These are phyloP conservation scores for Platanthera zijinensis DNA, from an alignment of 106 monocot species.

Conservation along the genomic window DNA sequence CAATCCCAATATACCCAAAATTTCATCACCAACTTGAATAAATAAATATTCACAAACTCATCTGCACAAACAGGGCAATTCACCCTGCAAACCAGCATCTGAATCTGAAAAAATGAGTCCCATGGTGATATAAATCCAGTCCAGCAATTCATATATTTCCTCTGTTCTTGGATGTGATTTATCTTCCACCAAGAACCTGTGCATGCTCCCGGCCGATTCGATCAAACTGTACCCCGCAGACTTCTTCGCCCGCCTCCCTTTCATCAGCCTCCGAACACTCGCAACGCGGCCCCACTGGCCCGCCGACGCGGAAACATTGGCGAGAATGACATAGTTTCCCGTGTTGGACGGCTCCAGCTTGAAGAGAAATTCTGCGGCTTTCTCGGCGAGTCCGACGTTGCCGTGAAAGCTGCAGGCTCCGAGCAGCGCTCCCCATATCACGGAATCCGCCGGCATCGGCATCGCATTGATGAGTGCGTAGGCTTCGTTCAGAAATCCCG, in stretches of 20 bases:
- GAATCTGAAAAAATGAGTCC: neutral
- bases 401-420: slow-evolving; percentile 78
- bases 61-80: too few relatives aligned
- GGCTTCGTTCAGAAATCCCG: slow-evolving; percentile 43
- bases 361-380: slow-evolving; percentile 36
- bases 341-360: slow-evolving; percentile 64
- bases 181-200: slow-evolving; percentile 70
- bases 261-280: slow-evolving; percentile 42
- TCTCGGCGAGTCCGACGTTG: slow-evolving; percentile 47
- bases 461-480: slow-evolving; percentile 39
- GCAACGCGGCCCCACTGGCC: slow-evolving; percentile 53
- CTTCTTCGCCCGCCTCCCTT: slow-evolving; percentile 43
- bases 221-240: slow-evolving; percentile 49
- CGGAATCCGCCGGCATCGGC: slow-evolving; percentile 65
- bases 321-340: slow-evolving; percentile 64
- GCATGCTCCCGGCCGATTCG: slow-evolving; percentile 35
- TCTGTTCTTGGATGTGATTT: slow-evolving; percentile 42
- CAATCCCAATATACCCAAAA: too few relatives aligned
- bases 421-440: slow-evolving; percentile 72
- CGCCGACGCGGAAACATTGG: slow-evolving; percentile 53
- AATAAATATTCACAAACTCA: too few relatives aligned
- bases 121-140: slow-evolving; percentile 18
- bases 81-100: neutral
- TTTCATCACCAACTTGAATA: too few relatives aligned
- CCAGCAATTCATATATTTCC: slow-evolving; percentile 44